Evolutionary conservation across 805 yeast genomes (phyloP).

Genomic region (Metschnikowia shivogae): DNA sequence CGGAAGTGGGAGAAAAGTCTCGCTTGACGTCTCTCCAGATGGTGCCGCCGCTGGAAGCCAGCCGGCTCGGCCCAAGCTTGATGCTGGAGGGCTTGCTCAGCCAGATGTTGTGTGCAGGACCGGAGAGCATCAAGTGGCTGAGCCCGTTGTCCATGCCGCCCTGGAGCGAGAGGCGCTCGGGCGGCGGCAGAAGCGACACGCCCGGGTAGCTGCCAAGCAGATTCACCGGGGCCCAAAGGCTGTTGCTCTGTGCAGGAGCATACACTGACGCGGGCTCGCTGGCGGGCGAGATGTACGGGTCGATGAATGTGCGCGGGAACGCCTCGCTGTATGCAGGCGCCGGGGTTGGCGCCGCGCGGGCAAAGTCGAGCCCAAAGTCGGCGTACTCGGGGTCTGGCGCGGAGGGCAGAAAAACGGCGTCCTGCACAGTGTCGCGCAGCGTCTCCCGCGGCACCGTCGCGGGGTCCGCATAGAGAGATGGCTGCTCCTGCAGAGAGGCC

Average conservation of each 20-base stretch:
- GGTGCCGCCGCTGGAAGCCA: slow-evolving; percentile 12
- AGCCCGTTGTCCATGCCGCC: slow-evolving; percentile 9
- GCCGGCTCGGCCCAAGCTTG: slow-evolving; percentile 11
- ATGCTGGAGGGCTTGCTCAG: slow-evolving; percentile 13
- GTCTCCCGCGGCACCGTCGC: neutral
- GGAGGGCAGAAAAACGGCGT: neutral
- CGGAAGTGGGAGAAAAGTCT: slow-evolving; percentile 9
- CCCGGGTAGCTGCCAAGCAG: slow-evolving; percentile 8
- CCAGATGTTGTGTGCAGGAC: slow-evolving; percentile 15
- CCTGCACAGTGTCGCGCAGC: slow-evolving; percentile 1
- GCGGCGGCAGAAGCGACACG: slow-evolving; percentile 8
- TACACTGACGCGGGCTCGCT: neutral
- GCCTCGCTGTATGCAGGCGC: too few relatives aligned
- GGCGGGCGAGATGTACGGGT: slow-evolving; percentile 1
- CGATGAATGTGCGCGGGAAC: neutral
- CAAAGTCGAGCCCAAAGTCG: too few relatives aligned
- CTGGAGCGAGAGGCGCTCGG: slow-evolving; percentile 11
- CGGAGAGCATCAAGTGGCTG: slow-evolving; percentile 9
- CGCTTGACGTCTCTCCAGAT: slow-evolving; percentile 15
- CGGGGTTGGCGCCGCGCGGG: too few relatives aligned
- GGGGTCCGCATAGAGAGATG: neutral
- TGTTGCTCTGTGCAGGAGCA: neutral
- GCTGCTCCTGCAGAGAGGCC: neutral
- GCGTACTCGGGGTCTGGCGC: neutral
- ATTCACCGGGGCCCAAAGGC: slow-evolving; percentile 1